Evolutionary conservation across 2,329 filamentous ascomycete species (phyloP).

Genomic region (Colletotrichum chrysophilum): DNA sequence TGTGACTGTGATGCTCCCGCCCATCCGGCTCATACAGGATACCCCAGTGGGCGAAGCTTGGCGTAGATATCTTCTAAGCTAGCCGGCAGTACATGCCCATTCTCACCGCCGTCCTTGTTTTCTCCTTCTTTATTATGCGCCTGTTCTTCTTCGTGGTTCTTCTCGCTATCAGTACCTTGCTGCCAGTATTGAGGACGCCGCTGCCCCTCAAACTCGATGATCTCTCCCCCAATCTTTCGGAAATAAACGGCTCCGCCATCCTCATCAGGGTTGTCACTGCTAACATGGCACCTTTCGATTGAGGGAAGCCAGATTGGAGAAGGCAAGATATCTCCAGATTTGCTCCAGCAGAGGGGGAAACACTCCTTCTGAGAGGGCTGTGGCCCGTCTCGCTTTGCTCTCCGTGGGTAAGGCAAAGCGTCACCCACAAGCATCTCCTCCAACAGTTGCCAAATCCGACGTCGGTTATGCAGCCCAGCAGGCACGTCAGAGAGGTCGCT

Average conservation of each 20-base stretch:
- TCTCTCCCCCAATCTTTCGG: fast-evolving
- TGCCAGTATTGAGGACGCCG: neutral
- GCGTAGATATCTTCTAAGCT: neutral
- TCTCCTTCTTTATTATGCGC: fast-evolving
- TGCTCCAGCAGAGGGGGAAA: neutral
- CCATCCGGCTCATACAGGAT: neutral
- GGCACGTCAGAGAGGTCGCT: neutral
- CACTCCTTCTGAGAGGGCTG: fast-evolving
- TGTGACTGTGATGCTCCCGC: neutral
- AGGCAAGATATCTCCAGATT: neutral
- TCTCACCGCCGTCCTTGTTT: neutral
- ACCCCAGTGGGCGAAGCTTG: neutral
- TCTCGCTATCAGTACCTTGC: fast-evolving
- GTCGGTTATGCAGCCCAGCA: neutral
- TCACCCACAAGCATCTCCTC: neutral
- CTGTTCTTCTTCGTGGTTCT: neutral
- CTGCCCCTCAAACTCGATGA: fast-evolving
- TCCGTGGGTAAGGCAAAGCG: neutral
- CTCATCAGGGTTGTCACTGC: too few relatives aligned
- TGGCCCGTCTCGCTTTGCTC: neutral
- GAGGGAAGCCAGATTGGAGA: neutral
- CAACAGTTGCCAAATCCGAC: neutral
- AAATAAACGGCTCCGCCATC: neutral
- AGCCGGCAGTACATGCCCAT: neutral
- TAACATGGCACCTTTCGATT: neutral